Conservation (phyloP, 2,329 filamentous ascomycete genomes). For the Penicillium sp. region DNA sequence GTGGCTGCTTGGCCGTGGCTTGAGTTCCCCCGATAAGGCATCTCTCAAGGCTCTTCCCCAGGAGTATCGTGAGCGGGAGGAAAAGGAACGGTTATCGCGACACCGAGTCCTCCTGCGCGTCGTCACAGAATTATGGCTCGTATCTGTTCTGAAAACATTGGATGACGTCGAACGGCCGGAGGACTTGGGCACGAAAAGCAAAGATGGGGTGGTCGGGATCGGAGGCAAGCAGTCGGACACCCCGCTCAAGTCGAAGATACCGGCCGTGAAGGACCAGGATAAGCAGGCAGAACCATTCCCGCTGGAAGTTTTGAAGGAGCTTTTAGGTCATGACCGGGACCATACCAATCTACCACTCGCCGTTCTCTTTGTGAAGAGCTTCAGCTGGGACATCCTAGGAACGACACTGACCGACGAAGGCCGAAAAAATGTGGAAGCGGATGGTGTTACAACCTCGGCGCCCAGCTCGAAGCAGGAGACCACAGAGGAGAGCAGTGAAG, state of each 20-base stretch:
- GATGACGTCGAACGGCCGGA: constrained; percentile 67
- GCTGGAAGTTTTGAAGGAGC: constrained; percentile 94
- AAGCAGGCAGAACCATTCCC: constrained; percentile 87
- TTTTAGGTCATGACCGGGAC: constrained; percentile 89
- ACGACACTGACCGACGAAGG: constrained; percentile 72
- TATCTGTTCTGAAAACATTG: constrained; percentile 80
- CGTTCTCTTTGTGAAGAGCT: constrained; percentile 93
- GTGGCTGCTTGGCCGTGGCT: constrained; percentile 87
- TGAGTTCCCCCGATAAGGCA: constrained; percentile 86
- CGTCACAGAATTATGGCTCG: constrained; percentile 94
- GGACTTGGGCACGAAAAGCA: constrained; percentile 56
- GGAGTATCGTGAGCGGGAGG: constrained; percentile 89
- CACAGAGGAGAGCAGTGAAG: constrained; percentile 44
- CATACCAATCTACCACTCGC: constrained; percentile 88
- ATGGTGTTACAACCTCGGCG: constrained; percentile 61
- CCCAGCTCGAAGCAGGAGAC: constrained; percentile 51
- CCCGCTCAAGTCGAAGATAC: constrained; percentile 61
- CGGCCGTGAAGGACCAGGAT: constrained; percentile 61
- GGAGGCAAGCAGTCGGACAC: constrained; percentile 52
- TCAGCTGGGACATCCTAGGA: constrained; percentile 92
- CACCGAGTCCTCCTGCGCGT: constrained; percentile 85
- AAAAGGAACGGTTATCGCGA: constrained; percentile 85
- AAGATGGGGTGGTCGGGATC: constrained; percentile 48
- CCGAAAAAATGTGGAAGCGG: constrained; percentile 80
- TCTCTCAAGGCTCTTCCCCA: constrained; percentile 74